Evolutionary conservation across 257 asterid genomes (phyloP).

Genomic region (Henckelia pumila): DNA sequence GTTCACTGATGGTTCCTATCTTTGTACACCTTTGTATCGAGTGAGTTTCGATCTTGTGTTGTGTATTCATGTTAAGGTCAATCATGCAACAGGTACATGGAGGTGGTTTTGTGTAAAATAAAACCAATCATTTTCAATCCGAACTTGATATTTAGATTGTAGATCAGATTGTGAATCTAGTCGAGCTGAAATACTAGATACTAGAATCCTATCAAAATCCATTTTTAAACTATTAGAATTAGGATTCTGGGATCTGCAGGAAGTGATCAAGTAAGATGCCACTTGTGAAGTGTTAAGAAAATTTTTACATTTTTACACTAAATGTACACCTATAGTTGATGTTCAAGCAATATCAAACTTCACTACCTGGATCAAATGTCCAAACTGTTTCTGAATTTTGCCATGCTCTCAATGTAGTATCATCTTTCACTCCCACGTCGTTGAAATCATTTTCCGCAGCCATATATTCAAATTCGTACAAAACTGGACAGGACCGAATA

Average conservation of each 20-base stretch:
- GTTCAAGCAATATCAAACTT: slow-evolving; percentile 2
- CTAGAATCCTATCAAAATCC: neutral
- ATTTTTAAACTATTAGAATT: neutral
- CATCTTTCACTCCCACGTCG: neutral
- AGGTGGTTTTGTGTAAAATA: neutral
- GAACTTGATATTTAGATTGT: neutral
- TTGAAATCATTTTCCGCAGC: neutral
- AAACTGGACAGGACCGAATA: neutral
- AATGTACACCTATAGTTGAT: slow-evolving; percentile 1
- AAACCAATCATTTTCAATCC: neutral
- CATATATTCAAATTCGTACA: neutral
- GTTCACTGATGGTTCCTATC: slow-evolving; percentile 17
- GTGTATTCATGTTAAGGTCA: neutral
- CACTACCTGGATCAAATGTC: neutral
- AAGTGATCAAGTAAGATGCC: neutral
- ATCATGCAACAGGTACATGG: neutral
- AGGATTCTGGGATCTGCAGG: neutral
- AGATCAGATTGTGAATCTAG: neutral
- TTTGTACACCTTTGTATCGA: neutral
- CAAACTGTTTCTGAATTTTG: neutral
- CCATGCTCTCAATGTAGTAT: neutral
- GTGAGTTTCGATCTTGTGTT: neutral
- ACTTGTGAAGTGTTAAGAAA: neutral
- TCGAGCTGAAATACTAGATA: neutral
- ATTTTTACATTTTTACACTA: neutral